Conservation (phyloP, 371 early-diverging fungal genomes). For the Circinella minor region DNA sequence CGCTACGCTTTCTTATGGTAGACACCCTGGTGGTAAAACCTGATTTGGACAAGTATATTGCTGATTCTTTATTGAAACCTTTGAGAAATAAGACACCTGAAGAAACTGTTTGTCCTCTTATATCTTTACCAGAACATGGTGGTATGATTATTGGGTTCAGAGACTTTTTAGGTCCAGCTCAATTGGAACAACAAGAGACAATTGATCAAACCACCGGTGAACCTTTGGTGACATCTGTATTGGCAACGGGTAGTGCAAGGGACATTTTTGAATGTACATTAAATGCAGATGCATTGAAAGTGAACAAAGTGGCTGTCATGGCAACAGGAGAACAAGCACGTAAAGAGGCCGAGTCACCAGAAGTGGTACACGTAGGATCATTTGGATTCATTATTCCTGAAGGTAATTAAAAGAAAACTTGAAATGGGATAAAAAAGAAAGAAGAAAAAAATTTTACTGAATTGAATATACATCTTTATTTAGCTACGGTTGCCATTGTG, state of each 20-base stretch:
- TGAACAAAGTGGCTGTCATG: conserved; percentile 56
- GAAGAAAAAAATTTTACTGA: neutral
- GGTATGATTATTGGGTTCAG: conserved; percentile 72
- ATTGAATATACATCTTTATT: neutral
- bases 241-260: conserved; percentile 50
- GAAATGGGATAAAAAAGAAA: neutral
- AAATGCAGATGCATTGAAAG: conserved; percentile 59
- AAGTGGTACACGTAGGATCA: conserved; percentile 38
- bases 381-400: conserved; percentile 71
- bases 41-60: conserved; percentile 63
- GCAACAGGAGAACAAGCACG: conserved; percentile 47
- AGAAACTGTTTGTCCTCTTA: conserved; percentile 69
- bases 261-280: conserved; percentile 61
- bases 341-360: conserved; percentile 17
- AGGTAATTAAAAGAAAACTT: conserved; percentile 34
- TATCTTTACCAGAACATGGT: conserved; percentile 76
- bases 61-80: conserved; percentile 64
- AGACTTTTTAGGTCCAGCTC: conserved; percentile 47
- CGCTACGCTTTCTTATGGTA: conserved; percentile 71
- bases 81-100: conserved; percentile 57
- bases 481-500: conserved; percentile 78
- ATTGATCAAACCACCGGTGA: conserved; percentile 19
- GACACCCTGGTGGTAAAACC: conserved; percentile 71
- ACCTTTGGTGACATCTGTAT: conserved; percentile 27
- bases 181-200: conserved; percentile 36